These are phyloP conservation scores for Kazachstania africana DNA, from an alignment of 805 yeast genomes.

Conservation along the genomic window DNA sequence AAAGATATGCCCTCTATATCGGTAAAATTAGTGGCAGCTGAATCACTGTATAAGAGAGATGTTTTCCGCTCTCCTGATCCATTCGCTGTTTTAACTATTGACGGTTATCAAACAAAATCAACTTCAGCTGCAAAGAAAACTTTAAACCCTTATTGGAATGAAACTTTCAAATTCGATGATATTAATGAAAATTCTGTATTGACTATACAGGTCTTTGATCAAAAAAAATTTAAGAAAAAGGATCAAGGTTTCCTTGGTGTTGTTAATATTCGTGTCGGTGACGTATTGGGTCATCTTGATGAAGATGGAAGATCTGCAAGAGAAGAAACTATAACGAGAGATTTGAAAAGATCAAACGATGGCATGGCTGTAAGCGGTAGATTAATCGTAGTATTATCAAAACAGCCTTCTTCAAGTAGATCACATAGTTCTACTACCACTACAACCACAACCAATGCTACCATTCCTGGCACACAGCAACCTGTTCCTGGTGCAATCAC, in stretches of 20 bases:
- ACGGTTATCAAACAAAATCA: slow-evolving; percentile 90
- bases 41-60: slow-evolving; percentile 88
- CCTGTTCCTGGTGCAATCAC: slow-evolving; percentile 4
- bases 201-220: slow-evolving; percentile 92
- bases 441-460: slow-evolving; percentile 6
- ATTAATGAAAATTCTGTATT: slow-evolving; percentile 72
- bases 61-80: slow-evolving; percentile 96
- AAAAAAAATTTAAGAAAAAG: slow-evolving; percentile 92
- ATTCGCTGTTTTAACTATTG: slow-evolving; percentile 94
- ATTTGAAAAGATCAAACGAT: slow-evolving; percentile 83
- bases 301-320: slow-evolving; percentile 29
- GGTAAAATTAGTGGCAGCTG: slow-evolving; percentile 87
- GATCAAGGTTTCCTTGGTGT: slow-evolving; percentile 98
- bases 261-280: slow-evolving; percentile 81
- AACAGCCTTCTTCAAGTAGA: slow-evolving; percentile 24
- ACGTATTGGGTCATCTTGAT: slow-evolving; percentile 53
- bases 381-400: slow-evolving; percentile 61
- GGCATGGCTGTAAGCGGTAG: slow-evolving; percentile 89
- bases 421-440: slow-evolving; percentile 11
- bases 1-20: slow-evolving; percentile 34
- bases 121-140: slow-evolving; percentile 91
- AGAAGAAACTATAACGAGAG: slow-evolving; percentile 87
- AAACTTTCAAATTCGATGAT: slow-evolving; percentile 64
- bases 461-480: slow-evolving; percentile 4
- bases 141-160: slow-evolving; percentile 96